Evolutionary conservation across 768 basidiomycete species (phyloP), one percentile per base, ranked within the genome.

Genomic region (Chalciporus sphaerocephalus): DNA sequence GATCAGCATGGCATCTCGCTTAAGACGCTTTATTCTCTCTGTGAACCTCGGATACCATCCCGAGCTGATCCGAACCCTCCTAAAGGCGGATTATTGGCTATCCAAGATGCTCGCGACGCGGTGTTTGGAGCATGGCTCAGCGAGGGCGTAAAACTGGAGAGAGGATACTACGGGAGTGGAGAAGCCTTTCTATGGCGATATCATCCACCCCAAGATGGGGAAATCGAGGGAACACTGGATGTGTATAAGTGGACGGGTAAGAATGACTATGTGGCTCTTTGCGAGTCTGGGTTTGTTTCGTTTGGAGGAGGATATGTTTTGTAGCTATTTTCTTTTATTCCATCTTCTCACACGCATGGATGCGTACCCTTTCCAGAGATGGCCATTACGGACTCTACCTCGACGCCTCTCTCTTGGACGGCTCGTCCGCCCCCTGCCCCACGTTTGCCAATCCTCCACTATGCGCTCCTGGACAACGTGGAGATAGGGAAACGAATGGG

Each of bases 1-100:
- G 95, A 98, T 58, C 93, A 96, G 57, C 88, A 98, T 54, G 95
- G 95, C 0, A 92, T 94, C 36, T 94, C 92, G 11, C 73, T 97
- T 12, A 82, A 85, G 36, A 96, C 95, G 1, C 75, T 97, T 5
- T 97, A 96, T 62, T 57, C 74, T 2, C 75, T 75, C 1, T 87
- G 83, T 42, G 79, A 78, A 40, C 55, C 62, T 5, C 64, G 67
- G 18, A 25, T 60, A 16, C 65, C 65, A 1, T 48, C 56, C 6
- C 49, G 54, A 2, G 52, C 51, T 1, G 54, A 55, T 20, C 58
- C 60, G 4, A 51, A 54, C 11, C 51, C 56, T 4, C 66, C 59
- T 24, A 69, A 69, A 27, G 73, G 76, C 2, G 79, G 79, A 35
- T 53, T 97, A 9, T 53, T 97, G 1, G 75, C 80, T 6, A 65